Conservation (phyloP, 352 stramenopile species). For the Globisporangium spiculum region DNA sequence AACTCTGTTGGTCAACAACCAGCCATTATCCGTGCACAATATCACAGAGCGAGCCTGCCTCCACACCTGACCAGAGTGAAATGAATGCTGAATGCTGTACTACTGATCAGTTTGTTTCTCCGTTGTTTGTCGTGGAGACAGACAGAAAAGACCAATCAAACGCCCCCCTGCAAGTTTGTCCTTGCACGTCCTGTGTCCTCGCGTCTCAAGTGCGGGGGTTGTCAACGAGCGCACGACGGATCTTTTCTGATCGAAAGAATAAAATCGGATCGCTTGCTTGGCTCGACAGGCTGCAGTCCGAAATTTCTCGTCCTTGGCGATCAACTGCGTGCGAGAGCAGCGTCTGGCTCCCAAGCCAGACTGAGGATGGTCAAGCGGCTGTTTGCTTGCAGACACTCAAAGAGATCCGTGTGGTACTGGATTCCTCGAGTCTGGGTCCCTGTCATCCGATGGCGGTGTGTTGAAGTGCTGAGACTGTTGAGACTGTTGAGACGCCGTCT, state of each 20-base stretch:
- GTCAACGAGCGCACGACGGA: not conserved
- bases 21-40: too few species aligned
- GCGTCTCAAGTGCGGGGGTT: too few species aligned
- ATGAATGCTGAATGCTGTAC: too few species aligned
- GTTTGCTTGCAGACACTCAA: not conserved
- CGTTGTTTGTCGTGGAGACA: not conserved
- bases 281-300: not conserved
- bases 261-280: not conserved
- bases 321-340: not conserved
- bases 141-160: not conserved
- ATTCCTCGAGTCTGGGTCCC: not conserved
- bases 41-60: too few species aligned
- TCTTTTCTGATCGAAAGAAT: not conserved
- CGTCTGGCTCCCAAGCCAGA: not conserved
- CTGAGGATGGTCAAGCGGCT: not conserved
- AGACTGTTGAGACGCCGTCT: not conserved
- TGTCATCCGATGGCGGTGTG: not conserved
- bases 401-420: not conserved
- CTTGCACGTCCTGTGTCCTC: too few species aligned
- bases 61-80: too few species aligned
- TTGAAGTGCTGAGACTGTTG: not conserved
- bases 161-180: too few species aligned
- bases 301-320: not conserved
- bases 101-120: too few species aligned
- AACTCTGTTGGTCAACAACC: too few species aligned